Evolutionary conservation across 345 rosid genomes (phyloP).

Genomic region (Eucalyptus globulus): DNA sequence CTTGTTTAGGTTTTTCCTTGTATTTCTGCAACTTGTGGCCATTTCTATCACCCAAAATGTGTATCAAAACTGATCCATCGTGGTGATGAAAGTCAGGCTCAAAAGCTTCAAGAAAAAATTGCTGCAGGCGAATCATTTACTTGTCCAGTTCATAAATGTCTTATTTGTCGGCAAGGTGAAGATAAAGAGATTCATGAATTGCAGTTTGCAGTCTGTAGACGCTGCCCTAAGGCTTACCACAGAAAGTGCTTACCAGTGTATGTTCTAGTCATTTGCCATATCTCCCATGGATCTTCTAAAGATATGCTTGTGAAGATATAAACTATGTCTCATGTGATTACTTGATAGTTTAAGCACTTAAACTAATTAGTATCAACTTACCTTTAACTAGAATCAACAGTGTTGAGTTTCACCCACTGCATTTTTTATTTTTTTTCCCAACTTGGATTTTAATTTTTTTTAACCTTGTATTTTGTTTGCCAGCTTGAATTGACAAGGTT

Average conservation of each 20-base stretch:
- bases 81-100: slow-evolving; percentile 19
- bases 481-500: not conserved
- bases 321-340: not conserved
- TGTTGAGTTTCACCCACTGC: not conserved
- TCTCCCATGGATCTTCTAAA: not conserved
- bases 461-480: not conserved
- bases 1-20: slow-evolving; percentile 52
- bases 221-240: slow-evolving; percentile 71
- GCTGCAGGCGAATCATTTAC: slow-evolving; percentile 39
- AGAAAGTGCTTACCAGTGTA: slow-evolving; percentile 66
- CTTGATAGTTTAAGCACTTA: not conserved
- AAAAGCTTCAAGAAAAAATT: slow-evolving; percentile 20
- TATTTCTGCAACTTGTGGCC: slow-evolving; percentile 54
- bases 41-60: slow-evolving; percentile 61
- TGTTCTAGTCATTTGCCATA: not conserved
- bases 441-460: not conserved
- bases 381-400: not conserved
- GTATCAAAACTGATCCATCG: slow-evolving; percentile 39
- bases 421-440: not conserved
- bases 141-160: slow-evolving; percentile 61
- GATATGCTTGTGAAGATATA: not conserved
- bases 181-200: slow-evolving; percentile 16
- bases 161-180: slow-evolving; percentile 35
- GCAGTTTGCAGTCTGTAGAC: slow-evolving; percentile 64
- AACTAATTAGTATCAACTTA: not conserved